These are phyloP conservation scores for Rhipidocladum racemiflorum DNA, from an alignment of 176 grass and related monocot genomes.

Conservation along the genomic window DNA sequence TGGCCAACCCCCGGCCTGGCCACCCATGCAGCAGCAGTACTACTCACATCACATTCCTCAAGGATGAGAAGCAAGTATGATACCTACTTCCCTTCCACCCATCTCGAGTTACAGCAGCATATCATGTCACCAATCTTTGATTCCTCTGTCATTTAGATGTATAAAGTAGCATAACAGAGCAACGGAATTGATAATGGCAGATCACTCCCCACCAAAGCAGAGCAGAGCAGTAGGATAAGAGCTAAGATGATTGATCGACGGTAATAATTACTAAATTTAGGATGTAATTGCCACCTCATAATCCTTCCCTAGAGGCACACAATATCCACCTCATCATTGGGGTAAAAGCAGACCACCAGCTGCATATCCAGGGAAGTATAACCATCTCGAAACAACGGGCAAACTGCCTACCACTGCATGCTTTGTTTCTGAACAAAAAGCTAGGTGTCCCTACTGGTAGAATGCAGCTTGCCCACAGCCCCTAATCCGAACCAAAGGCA, in stretches of 20 bases:
- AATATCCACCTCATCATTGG: conserved; percentile 52
- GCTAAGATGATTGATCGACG: background rate
- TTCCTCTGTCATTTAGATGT: background rate
- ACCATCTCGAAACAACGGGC: conserved; percentile 41
- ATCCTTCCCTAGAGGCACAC: conserved; percentile 60
- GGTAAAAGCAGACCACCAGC: conserved; percentile 43
- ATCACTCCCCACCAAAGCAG: background rate
- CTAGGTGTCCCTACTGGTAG: conserved; percentile 51
- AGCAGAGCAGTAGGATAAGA: background rate
- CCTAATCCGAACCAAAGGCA: conserved; percentile 38
- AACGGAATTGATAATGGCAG: background rate
- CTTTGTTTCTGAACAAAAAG: conserved; percentile 43
- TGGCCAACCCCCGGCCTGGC: background rate
- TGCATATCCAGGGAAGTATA: conserved; percentile 57
- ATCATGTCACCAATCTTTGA: background rate
- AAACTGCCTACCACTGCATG: conserved; percentile 38
- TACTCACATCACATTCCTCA: background rate
- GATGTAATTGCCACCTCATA: conserved; percentile 45
- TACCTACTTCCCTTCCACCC: background rate
- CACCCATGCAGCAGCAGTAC: background rate
- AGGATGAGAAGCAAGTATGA: background rate
- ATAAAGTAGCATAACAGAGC: no score
- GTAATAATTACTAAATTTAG: conserved; percentile 26
- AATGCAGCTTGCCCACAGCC: conserved; percentile 44
- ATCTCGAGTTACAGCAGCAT: background rate